Conservation (phyloP, 2,329 filamentous ascomycete species). For the Neurospora crassa region DNA sequence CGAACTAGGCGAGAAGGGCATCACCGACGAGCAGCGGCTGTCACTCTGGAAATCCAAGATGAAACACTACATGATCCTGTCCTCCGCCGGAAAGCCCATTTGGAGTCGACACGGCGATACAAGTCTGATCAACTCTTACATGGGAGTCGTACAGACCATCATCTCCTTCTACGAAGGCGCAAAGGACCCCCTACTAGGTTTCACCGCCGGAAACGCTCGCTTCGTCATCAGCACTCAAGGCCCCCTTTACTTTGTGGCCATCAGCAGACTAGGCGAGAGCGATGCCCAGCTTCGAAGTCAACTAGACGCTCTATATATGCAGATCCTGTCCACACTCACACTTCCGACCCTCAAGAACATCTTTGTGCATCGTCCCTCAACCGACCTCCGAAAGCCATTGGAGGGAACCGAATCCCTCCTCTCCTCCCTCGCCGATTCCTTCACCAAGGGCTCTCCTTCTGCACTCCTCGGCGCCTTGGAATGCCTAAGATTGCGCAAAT, state of each 20-base stretch:
- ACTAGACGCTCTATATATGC: conserved; percentile 93
- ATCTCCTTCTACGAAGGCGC: conserved; percentile 90
- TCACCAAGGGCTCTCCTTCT: conserved; percentile 85
- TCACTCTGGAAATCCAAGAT: conserved; percentile 79
- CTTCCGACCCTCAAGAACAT: conserved; percentile 78
- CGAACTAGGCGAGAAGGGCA: conserved; percentile 21
- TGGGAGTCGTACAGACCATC: conserved; percentile 92
- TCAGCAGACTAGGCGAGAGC: conserved; percentile 86
- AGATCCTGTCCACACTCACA: conserved; percentile 91
- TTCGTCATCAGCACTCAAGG: conserved; percentile 83
- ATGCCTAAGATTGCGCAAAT: conserved; percentile 84
- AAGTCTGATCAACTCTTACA: conserved; percentile 81
- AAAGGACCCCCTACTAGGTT: conserved; percentile 67
- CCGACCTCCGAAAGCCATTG: conserved; percentile 79
- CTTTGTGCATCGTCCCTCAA: conserved; percentile 85
- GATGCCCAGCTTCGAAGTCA: conserved; percentile 80
- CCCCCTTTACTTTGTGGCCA: conserved; percentile 84
- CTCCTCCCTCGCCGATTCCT: conserved; percentile 87
- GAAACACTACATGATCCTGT: conserved; percentile 95
- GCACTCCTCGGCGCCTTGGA: conserved; percentile 83
- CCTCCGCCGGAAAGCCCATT: conserved; percentile 92
- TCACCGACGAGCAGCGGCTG: conserved; percentile 50
- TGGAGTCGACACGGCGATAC: conserved; percentile 93
- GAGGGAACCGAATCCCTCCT: conserved; percentile 87
- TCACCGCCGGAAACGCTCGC: conserved; percentile 75